A percentile compares a stretch with the other conserved stretches of the same genome.
Conservation (phyloP, 169 alveolate genomes). For the Toxoplasma gondii region DNA sequence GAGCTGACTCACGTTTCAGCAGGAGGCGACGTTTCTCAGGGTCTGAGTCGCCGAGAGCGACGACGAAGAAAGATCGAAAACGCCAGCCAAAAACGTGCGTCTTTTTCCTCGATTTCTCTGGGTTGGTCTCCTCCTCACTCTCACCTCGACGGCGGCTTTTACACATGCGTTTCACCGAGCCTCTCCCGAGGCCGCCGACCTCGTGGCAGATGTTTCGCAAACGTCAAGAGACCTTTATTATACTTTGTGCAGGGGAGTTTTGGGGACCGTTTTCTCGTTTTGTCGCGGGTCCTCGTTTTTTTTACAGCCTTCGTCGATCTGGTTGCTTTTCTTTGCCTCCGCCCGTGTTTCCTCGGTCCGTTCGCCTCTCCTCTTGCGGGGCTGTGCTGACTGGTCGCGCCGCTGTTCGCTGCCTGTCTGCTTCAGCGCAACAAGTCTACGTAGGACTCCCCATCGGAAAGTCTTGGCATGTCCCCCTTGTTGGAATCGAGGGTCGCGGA, state of each 20-base stretch:
- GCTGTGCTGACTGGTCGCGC: not conserved
- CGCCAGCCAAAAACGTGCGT: not conserved
- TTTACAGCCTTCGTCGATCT: too few relatives aligned
- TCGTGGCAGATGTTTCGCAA: too few relatives aligned
- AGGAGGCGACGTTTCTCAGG: not conserved
- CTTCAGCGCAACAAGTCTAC: constrained; percentile 38
- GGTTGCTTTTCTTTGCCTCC: not conserved
- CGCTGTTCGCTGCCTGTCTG: not conserved
- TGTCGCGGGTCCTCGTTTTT: too few relatives aligned
- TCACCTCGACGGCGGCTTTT: too few relatives aligned
- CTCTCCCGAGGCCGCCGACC: too few relatives aligned
- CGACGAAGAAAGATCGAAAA: not conserved
- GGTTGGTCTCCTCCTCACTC: too few relatives aligned
- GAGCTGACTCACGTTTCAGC: constrained; percentile 37
- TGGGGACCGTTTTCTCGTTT: too few relatives aligned
- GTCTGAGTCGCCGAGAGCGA: constrained; percentile 30
- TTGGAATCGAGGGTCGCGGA: constrained; percentile 52
- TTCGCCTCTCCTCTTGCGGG: too few relatives aligned
- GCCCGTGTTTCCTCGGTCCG: not conserved
- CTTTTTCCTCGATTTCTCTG: too few relatives aligned
- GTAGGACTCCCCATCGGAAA: constrained; percentile 51
- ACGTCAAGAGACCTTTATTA: too few relatives aligned
- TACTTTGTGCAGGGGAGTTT: too few relatives aligned
- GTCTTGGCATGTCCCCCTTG: constrained; percentile 53
- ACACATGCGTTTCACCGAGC: too few relatives aligned